Evolutionary conservation across 2,329 filamentous ascomycete genomes (phyloP).

Genomic region (Cladosporium austrohemisphaericum): DNA sequence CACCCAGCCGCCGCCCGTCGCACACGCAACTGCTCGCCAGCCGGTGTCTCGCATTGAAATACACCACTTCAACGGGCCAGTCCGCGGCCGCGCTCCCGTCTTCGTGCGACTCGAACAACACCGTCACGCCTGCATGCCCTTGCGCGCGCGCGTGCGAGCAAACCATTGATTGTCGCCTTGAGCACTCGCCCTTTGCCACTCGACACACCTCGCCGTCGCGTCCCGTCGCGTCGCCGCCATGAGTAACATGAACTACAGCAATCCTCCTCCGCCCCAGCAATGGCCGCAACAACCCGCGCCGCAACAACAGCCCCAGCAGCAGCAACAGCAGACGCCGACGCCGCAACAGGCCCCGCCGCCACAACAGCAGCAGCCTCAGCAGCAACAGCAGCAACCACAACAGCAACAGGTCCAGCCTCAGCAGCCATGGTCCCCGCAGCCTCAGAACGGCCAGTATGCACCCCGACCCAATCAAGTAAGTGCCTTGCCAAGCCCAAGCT

Average conservation of each 20-base stretch:
- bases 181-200: not conserved
- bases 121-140: slow-evolving; percentile 14
- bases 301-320: slow-evolving; percentile 18
- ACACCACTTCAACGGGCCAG: slow-evolving; percentile 10
- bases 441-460: slow-evolving; percentile 33
- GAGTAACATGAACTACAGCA: slow-evolving; percentile 19
- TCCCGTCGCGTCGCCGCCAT: slow-evolving; percentile 13
- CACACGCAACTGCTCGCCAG: not conserved
- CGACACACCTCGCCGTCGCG: slow-evolving; percentile 3
- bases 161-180: not conserved
- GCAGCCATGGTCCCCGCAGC: slow-evolving; percentile 30
- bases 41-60: slow-evolving; percentile 13
- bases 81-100: slow-evolving; percentile 14
- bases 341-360: slow-evolving; percentile 20
- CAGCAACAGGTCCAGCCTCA: slow-evolving; percentile 17
- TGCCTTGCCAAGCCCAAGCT: slow-evolving; percentile 18
- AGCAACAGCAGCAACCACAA: slow-evolving; percentile 11
- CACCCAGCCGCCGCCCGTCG: too few species aligned
- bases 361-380: slow-evolving; percentile 9
- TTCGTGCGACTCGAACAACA: slow-evolving; percentile 11
- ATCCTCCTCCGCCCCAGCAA: slow-evolving; percentile 21
- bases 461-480: slow-evolving; percentile 32
- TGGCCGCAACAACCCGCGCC: slow-evolving; percentile 24
- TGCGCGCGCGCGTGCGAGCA: slow-evolving; percentile 4
- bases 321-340: slow-evolving; percentile 21